Base-by-base conservation (phyloP, 305 asterid species). In the Solanum hybrid region DNA sequence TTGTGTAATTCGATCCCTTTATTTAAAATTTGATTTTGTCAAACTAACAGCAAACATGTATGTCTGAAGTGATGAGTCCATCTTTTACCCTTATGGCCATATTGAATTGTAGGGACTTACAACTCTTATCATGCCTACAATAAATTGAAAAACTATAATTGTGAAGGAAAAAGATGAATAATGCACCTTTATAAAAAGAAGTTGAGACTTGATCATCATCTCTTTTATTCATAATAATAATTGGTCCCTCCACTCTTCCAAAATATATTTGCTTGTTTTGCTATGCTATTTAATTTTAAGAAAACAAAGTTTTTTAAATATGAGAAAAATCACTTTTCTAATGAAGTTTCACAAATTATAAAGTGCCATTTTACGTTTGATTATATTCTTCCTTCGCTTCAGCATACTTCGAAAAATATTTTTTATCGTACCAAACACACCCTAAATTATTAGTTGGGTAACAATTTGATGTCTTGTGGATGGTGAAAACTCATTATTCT, bases 1-100 rank as follows among this genome's bases (percentile, higher is more conserved):
- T 1, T 0, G 0, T 0, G 2, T 61, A 3, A 20, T 61, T 61
- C 11, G 1, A 61, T 61, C 71, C 11, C 71, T 61, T 20, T 61
- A 61, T 20, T 7, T 61, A 61, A 61, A 61, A 7, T 61, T 61
- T 61, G 11, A 1, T 61, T 61, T 61, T 20, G 11, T 22, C 2
- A 20, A 61, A 61, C 71, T 20, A 20, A 20, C 26, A 7, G 7
- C 71, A 61, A 51, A 20, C 11, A 20, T 57, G 69, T 57, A 18
- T 20, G 24, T 57, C 69, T 57, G 26, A 73, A 73, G 78, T 75
- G 78, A 37, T 33, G 26, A 76, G 24, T 16, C 51, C 51, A 78
- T 35, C 84, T 57, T 57, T 57, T 18, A 57, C 24, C 67, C 69
- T 57, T 33, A n/a, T 24, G 67, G n/a, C 35, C 35, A 81, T 37